A percentile compares a stretch with the other conserved stretches of the same genome.
phyloP scores from a whole-genome alignment of 352 stramenopile genomes.

The Pythium grandisporangium region DNA sequence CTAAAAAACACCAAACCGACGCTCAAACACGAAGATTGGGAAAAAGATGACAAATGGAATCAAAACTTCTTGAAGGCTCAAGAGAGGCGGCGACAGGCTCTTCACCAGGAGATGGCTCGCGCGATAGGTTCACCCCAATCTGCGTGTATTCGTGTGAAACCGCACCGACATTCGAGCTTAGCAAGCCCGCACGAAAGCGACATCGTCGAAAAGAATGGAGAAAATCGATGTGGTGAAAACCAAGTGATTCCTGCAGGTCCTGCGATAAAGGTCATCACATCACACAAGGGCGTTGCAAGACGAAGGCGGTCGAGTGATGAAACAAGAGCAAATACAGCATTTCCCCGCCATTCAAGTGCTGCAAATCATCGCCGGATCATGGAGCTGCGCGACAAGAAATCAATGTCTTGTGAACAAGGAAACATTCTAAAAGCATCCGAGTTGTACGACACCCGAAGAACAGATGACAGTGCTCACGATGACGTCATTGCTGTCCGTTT shows the following conservation, averaged over 20 bases:
- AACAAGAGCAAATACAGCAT: no score
- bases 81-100: constrained; percentile 28
- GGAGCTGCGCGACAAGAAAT: no score
- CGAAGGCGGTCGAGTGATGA: no score
- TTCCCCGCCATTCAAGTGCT: constrained; percentile 19
- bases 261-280: constrained; percentile 8
- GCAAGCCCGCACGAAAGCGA: no score
- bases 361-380: constrained; percentile 52
- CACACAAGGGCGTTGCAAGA: no score
- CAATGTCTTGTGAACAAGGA: neutral
- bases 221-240: no score
- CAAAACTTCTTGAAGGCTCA: constrained; percentile 56
- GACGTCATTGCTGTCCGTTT: constrained; percentile 44
- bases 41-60: constrained; percentile 66
- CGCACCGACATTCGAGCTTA: no score
- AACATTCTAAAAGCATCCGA: no score
- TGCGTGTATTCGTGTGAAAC: constrained; percentile 16
- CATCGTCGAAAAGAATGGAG: no score
- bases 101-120: constrained; percentile 46
- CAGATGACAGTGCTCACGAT: constrained; percentile 11
- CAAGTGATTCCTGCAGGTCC: no score
- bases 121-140: constrained; percentile 35
- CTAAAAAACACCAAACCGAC: constrained; percentile 57
- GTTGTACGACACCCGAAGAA: neutral
- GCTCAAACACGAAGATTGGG: constrained; percentile 54